These are phyloP conservation scores for Fusarium oxysporum DNA, from an alignment of 2,329 filamentous ascomycete species.

Conservation along the genomic window DNA sequence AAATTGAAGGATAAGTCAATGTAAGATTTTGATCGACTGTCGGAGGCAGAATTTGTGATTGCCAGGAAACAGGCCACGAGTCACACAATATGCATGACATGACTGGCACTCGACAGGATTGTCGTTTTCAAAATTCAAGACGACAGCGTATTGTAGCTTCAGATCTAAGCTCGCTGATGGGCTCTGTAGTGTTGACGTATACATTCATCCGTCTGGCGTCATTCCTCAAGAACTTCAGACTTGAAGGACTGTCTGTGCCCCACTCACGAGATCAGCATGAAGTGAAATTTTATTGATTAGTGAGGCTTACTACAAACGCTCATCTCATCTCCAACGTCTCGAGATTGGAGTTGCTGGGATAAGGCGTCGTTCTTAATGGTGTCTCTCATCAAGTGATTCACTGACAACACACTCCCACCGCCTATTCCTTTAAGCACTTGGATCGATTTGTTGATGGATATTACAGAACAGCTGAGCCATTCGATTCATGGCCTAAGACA, in stretches of 20 bases:
- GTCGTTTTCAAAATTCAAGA: neutral
- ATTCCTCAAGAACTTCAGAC: conserved; percentile 22
- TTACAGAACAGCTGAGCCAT: neutral
- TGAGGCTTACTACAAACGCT: conserved; percentile 23
- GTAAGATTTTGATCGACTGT: conserved; percentile 1
- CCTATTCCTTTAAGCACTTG: conserved; percentile 40
- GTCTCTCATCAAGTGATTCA: neutral
- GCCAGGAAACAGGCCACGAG: conserved; percentile 22
- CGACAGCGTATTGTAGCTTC: conserved; percentile 5
- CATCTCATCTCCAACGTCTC: conserved; percentile 14
- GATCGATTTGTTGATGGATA: conserved; percentile 17
- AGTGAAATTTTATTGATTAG: conserved; percentile 20
- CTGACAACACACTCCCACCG: conserved; percentile 32
- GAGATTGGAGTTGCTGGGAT: conserved; percentile 11
- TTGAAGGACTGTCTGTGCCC: conserved; percentile 8
- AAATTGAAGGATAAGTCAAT: neutral
- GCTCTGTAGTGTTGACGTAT: conserved; percentile 36
- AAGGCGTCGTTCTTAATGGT: neutral
- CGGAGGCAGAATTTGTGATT: conserved; percentile 1
- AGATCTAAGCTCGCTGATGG: neutral
- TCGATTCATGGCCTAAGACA: conserved; percentile 36
- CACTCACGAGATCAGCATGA: conserved; percentile 25
- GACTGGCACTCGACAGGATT: neutral
- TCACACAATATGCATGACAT: conserved; percentile 1
- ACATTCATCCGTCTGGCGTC: conserved; percentile 40